A percentile compares a stretch with the other conserved stretches of the same genome.
Evolutionary conservation across 192 early-diverging fungal genomes (phyloP).

Genomic region (Coemansia asiatica): DNA sequence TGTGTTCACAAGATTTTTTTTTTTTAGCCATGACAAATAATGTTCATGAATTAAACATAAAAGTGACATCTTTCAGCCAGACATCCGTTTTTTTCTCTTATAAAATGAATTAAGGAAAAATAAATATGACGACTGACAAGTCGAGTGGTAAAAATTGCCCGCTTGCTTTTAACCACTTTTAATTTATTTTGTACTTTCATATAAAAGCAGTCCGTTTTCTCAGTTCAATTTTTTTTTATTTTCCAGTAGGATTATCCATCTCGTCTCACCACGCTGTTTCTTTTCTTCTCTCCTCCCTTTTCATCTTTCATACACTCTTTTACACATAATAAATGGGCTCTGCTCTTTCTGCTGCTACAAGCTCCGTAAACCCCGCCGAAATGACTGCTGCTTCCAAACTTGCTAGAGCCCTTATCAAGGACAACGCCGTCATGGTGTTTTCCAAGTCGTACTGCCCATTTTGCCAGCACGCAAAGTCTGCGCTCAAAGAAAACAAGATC

Average conservation of each 20-base stretch:
- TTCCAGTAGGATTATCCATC: neutral
- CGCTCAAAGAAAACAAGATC: constrained; percentile 40
- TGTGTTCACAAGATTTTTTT: no score
- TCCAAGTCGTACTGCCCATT: constrained; percentile 77
- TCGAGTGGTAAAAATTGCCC: no score
- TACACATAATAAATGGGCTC: constrained; percentile 9
- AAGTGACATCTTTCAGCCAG: no score
- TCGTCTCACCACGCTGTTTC: neutral
- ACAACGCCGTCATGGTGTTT: constrained; percentile 63
- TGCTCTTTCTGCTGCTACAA: constrained; percentile 7
- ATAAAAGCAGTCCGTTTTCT: no score
- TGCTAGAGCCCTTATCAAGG: constrained; percentile 34
- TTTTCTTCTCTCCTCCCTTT: neutral
- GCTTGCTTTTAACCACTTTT: no score
- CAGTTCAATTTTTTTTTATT: no score
- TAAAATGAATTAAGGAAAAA: no score
- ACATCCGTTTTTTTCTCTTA: no score
- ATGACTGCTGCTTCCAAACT: constrained; percentile 31
- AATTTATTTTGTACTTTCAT: no score
- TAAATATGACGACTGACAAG: no score
- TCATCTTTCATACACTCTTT: neutral
- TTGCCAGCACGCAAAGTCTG: constrained; percentile 58
- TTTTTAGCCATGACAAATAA: no score
- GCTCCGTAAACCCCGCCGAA: constrained; percentile 7
- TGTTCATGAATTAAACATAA: no score